A percentile compares a stretch with the other conserved stretches of the same genome.
These are phyloP conservation scores for Moesziomyces sp. DNA, from an alignment of 1,284 basidiomycete genomes.

Conservation along the genomic window DNA sequence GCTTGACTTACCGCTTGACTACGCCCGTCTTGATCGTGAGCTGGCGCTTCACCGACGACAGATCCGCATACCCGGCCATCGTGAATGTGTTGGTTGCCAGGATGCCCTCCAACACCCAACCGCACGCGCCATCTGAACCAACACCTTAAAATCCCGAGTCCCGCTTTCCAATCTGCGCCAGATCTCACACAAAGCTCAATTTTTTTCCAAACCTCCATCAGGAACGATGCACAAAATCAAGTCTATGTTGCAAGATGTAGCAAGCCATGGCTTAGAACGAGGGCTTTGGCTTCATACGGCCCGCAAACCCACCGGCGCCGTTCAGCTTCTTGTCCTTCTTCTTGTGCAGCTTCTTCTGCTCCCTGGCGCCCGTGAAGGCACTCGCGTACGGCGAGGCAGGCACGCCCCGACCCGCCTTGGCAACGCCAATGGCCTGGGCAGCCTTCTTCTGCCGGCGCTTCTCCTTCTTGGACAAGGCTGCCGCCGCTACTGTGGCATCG, in stretches of 20 bases:
- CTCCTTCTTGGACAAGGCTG: slow-evolving; percentile 32
- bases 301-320: slow-evolving; percentile 18
- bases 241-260: slow-evolving; percentile 9
- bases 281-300: slow-evolving; percentile 27
- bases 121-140: too few relatives aligned
- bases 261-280: not conserved
- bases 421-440: slow-evolving; percentile 8
- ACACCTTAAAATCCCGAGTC: too few relatives aligned
- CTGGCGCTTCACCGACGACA: slow-evolving; percentile 45
- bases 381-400: slow-evolving; percentile 36
- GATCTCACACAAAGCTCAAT: too few relatives aligned
- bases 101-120: not conserved
- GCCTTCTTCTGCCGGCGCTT: slow-evolving; percentile 40
- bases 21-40: slow-evolving; percentile 58
- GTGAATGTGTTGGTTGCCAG: not conserved
- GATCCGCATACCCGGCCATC: slow-evolving; percentile 31
- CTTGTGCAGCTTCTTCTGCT: slow-evolving; percentile 20
- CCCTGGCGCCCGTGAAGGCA: slow-evolving; percentile 10
- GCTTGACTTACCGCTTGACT: slow-evolving; percentile 46
- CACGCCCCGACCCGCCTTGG: slow-evolving; percentile 10
- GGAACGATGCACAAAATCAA: not conserved
- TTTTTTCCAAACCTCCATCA: too few relatives aligned
- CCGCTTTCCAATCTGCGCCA: too few relatives aligned
- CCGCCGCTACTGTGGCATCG: slow-evolving; percentile 2
- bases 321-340: slow-evolving; percentile 15